Base-by-base conservation (phyloP, 129 eudicot genomes). In the Lactuca saligna region DNA sequence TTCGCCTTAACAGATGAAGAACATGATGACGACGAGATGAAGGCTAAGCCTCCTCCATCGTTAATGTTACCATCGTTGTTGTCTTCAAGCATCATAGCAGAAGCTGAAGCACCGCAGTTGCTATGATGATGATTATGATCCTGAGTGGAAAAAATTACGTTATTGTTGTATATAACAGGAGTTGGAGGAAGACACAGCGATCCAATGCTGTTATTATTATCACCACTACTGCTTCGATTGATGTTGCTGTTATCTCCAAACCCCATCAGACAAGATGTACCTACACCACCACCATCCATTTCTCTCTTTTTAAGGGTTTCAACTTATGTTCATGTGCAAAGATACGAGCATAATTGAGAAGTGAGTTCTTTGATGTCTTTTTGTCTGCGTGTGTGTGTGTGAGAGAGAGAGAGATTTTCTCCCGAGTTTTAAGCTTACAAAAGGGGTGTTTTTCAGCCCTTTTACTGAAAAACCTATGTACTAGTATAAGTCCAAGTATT, bases 401-500 rank as follows among this genome's bases (percentile, higher is more conserved):
- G 68, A 17, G 10, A 44, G 14, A 44, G 13, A 16, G 39, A 13
- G 13, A 14, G 63, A 69, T 29, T 44, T 71, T 74, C 97, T 78
- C 95, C 97, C 95, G 97, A 77, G 83, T 67, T 87, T 90, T 75
- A 76, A 68, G 97, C 95, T 75, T 68, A 75, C 89, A 56, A 50
- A 58, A 65, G 69, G 63, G 69, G 55, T 61, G 66, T 53, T 58
- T 69, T 66, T 81, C 87, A 81, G 84, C 81, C 83, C 86, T 83
- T 82, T 80, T 80, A 78, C 97, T 82, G 95, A 69, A 83, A 84
- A 78, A 78, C 87, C 95, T 84, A 82, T 31, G 68, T 71, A 71
- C 68, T 44, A 58, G 46, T 42, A 42, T 70, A 70, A 46, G 66
- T 59, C 73, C 73, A 54, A 60, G 68, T 49, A 50, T 60, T 8